A percentile compares a stretch with the other conserved stretches of the same genome.
Conservation (phyloP, 352 stramenopile genomes). For the Phytophthora hibernalis region DNA sequence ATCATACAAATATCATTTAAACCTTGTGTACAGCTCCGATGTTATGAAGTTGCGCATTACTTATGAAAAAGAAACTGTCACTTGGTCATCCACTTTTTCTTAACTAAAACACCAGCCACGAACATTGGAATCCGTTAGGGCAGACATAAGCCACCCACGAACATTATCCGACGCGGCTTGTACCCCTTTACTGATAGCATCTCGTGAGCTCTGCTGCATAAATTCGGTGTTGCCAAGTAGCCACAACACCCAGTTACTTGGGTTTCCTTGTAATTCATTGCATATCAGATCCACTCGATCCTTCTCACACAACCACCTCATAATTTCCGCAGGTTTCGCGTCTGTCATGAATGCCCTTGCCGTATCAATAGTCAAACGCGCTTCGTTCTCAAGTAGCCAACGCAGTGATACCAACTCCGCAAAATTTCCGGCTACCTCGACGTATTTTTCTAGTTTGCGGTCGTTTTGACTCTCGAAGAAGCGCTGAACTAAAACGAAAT, state of each 20-base stretch:
- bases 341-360: not conserved
- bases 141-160: not conserved
- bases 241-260: not conserved
- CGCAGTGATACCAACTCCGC: not conserved
- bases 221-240: not conserved
- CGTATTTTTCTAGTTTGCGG: not conserved
- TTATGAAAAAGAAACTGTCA: no score
- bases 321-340: not conserved
- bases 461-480: not conserved
- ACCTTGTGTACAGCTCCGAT: no score
- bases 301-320: not conserved
- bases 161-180: not conserved
- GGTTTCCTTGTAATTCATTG: not conserved
- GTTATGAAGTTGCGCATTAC: no score
- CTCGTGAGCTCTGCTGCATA: not conserved
- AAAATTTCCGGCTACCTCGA: not conserved
- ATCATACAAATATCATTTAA: no score
- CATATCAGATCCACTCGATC: not conserved
- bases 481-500: not conserved
- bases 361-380: not conserved
- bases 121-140: not conserved
- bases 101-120: not conserved
- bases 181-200: not conserved
- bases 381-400: not conserved
- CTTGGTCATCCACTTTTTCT: no score